Evolutionary conservation across 257 asterid species (phyloP).

Genomic region (Solanum pinnatisectum): DNA sequence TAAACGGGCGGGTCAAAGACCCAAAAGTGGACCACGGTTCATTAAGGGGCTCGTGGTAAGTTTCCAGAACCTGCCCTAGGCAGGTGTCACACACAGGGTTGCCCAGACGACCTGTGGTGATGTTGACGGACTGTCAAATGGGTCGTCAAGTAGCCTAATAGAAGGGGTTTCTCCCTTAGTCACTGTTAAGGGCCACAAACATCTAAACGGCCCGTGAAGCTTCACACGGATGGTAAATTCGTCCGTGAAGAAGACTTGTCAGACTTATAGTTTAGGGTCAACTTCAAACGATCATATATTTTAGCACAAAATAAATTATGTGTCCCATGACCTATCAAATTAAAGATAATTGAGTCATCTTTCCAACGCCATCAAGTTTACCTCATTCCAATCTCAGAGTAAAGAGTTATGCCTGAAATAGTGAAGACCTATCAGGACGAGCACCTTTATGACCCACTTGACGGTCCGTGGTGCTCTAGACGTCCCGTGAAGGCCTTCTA

Average conservation of each 20-base stretch:
- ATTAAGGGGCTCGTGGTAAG: background rate
- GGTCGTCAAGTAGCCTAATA: background rate
- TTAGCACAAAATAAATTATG: too few relatives aligned
- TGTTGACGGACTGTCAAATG: accelerated
- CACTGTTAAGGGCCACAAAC: background rate
- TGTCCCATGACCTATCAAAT: background rate
- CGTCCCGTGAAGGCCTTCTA: background rate
- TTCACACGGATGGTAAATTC: background rate
- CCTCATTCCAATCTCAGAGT: background rate
- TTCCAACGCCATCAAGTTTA: background rate
- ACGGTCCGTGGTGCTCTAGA: background rate
- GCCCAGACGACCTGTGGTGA: background rate
- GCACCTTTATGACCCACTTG: background rate
- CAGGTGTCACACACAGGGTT: background rate
- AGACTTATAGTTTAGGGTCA: background rate
- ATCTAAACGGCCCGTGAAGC: background rate
- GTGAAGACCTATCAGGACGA: background rate
- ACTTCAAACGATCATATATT: background rate
- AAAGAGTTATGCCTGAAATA: too few relatives aligned
- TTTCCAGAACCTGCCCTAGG: background rate
- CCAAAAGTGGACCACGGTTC: background rate
- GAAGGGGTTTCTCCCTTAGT: background rate
- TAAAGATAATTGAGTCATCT: background rate
- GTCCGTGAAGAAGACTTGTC: background rate
- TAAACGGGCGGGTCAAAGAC: accelerated